phyloP scores from a whole-genome alignment of 2,329 filamentous ascomycete genomes.

The Fusarium ramigenum region DNA sequence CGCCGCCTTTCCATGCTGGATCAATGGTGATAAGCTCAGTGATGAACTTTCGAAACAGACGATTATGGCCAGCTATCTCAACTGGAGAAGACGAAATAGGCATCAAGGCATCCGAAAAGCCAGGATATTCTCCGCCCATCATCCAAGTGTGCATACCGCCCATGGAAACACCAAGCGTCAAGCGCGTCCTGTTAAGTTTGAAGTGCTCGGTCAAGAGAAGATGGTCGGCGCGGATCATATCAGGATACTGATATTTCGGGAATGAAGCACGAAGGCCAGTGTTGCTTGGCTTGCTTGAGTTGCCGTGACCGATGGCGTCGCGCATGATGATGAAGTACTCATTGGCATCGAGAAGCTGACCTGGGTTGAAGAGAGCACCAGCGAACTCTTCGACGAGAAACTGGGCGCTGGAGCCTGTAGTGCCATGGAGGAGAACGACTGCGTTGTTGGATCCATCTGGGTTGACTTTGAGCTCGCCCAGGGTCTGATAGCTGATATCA shows the following conservation, averaged over 20 bases:
- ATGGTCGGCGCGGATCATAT: slow-evolving; percentile 15
- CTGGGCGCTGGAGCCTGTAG: neutral
- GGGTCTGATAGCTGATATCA: slow-evolving; percentile 16
- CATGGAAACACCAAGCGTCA: slow-evolving; percentile 20
- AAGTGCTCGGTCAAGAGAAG: slow-evolving; percentile 1
- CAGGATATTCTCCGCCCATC: neutral
- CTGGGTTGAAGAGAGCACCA: slow-evolving; percentile 3
- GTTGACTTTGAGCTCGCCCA: slow-evolving; percentile 22
- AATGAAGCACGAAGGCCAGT: neutral
- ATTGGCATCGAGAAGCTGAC: neutral
- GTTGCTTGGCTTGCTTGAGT: slow-evolving; percentile 27
- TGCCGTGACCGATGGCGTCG: slow-evolving; percentile 20
- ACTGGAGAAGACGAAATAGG: slow-evolving; percentile 11
- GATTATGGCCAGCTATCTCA: slow-evolving; percentile 19
- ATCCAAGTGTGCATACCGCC: slow-evolving; percentile 30
- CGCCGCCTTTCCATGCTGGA: slow-evolving; percentile 6
- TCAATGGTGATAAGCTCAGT: slow-evolving; percentile 15
- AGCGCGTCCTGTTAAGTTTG: neutral
- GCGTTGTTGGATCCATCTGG: slow-evolving; percentile 18
- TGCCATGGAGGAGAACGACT: slow-evolving; percentile 18
- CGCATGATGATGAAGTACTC: slow-evolving; percentile 29
- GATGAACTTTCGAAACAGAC: slow-evolving; percentile 19
- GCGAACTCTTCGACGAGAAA: slow-evolving; percentile 22
- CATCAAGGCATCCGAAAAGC: slow-evolving; percentile 18
- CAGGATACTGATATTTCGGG: slow-evolving; percentile 16